Base-by-base conservation (phyloP, 2,329 filamentous ascomycete species). In the Sarocladiaceae sp. region DNA sequence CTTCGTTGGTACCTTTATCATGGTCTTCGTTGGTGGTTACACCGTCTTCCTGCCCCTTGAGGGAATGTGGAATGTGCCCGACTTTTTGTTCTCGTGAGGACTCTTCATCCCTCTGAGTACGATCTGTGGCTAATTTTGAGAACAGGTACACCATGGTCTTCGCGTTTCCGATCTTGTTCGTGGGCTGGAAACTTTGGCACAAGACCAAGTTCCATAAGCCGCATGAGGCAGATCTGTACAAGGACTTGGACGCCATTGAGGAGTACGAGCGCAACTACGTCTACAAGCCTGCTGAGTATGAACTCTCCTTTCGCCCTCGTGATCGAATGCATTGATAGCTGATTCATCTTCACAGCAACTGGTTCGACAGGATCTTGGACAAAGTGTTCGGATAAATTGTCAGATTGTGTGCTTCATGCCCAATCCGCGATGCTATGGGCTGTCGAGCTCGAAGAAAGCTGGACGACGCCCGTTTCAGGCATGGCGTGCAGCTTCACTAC, bases 11-110 rank as follows among this genome's bases (percentile, higher is more conserved):
- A 87, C 83, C 1, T 79, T 80, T 47, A 66, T 87, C 56, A 91
- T 93, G 84, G 79, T 84, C 0, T 83, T 92, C 58, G 82, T 91
- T 1, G 82, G 86, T 8, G 88, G 88, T 0, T 93, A 91, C 56
- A 78, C 84, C 0, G 86, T 92, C 1, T 94, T 93, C 60, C 64
- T 92, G 42, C 83, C 86, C 0, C 18, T 68, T 1, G 62, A 68
- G 0, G 73, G 78, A 0, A 75, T 77, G 4, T 93, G 87, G 88
- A 76, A 82, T 54, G 63, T 87, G 0, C 77, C 84, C 6, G 82
- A 79, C 6, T 94, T 93, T 64, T 66, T 93, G 25, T 90, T 90
- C 66, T 87, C 83, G 67, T 83, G 59, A 72, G 77, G 4, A 15
- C 22, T n/a, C 20, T 12, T 17, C 13, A n/a, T 37, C 1, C 6